phyloP scores from a whole-genome alignment of 768 basidiomycete genomes.

The Phaeolepiota aurea region DNA sequence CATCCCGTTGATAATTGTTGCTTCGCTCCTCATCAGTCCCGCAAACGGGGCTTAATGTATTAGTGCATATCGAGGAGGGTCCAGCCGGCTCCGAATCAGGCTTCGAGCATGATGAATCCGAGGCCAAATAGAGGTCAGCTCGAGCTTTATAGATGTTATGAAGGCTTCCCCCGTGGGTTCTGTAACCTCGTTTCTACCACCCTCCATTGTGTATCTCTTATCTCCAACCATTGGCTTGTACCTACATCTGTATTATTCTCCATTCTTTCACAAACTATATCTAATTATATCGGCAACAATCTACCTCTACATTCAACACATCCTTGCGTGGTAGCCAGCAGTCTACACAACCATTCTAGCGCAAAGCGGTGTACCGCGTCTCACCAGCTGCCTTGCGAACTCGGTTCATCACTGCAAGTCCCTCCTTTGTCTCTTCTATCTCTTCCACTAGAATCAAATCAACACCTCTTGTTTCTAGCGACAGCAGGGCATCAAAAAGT shows the following conservation, averaged over 20 bases:
- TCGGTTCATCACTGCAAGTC: conserved; percentile 92
- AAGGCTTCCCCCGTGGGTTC: too few species aligned
- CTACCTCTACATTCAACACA: too few species aligned
- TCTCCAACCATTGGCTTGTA: conserved; percentile 11
- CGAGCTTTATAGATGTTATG: too few species aligned
- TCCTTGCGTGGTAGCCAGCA: too few species aligned
- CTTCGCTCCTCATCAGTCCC: conserved; percentile 12
- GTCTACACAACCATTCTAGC: too few species aligned
- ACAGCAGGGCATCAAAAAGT: conserved; percentile 82
- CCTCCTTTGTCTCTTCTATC: conserved; percentile 70
- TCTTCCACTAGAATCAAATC: conserved; percentile 84
- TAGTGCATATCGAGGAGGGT: too few species aligned
- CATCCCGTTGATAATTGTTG: conserved; percentile 10
- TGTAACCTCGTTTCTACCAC: too few species aligned
- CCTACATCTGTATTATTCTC: background rate
- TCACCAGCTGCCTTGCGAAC: conserved; percentile 83
- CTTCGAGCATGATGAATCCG: too few species aligned
- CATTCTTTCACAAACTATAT: background rate
- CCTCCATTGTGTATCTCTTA: too few species aligned
- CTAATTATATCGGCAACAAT: background rate
- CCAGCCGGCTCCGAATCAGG: too few species aligned
- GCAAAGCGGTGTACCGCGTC: conserved; percentile 22
- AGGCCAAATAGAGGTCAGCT: too few species aligned
- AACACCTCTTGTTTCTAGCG: conserved; percentile 68
- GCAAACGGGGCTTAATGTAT: conserved; percentile 13